phyloP scores from a whole-genome alignment of 768 basidiomycete species.

The Mycena rosella region DNA sequence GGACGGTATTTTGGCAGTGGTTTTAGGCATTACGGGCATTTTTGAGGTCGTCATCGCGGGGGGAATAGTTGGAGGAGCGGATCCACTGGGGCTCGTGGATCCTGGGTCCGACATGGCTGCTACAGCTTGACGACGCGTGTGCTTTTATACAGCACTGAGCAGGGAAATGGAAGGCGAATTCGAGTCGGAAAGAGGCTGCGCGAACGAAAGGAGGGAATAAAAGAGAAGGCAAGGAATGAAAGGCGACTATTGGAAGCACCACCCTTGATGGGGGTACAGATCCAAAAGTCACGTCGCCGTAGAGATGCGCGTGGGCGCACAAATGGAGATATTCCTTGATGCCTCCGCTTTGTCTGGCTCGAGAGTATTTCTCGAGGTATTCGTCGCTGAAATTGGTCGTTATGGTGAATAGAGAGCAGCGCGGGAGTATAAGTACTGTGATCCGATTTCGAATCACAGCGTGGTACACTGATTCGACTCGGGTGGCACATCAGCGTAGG shows the following conservation, averaged over 20 bases:
- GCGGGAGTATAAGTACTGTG: slow-evolving; percentile 13
- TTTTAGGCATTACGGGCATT: slow-evolving; percentile 27
- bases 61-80: slow-evolving; percentile 22
- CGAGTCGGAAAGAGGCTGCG: not conserved
- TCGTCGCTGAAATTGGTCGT: slow-evolving; percentile 3
- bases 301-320: slow-evolving; percentile 23
- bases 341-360: slow-evolving; percentile 8
- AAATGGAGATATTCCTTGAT: slow-evolving; percentile 22
- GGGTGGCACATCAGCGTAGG: slow-evolving; percentile 15
- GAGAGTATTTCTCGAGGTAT: not conserved
- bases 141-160: slow-evolving; percentile 22
- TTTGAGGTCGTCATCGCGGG: slow-evolving; percentile 21
- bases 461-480: not conserved
- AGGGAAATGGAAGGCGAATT: slow-evolving; percentile 23
- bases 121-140: slow-evolving; percentile 17
- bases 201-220: slow-evolving; percentile 12
- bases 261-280: not conserved
- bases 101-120: slow-evolving; percentile 22
- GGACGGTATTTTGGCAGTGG: slow-evolving; percentile 30
- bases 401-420: not conserved
- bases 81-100: slow-evolving; percentile 16
- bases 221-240: slow-evolving; percentile 26
- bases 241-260: slow-evolving; percentile 30
- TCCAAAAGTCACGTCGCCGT: slow-evolving; percentile 25
- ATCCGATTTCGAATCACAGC: slow-evolving; percentile 15